These are phyloP conservation scores for Cryphonectria parasitica DNA, from an alignment of 2,329 filamentous ascomycete species.

Conservation along the genomic window DNA sequence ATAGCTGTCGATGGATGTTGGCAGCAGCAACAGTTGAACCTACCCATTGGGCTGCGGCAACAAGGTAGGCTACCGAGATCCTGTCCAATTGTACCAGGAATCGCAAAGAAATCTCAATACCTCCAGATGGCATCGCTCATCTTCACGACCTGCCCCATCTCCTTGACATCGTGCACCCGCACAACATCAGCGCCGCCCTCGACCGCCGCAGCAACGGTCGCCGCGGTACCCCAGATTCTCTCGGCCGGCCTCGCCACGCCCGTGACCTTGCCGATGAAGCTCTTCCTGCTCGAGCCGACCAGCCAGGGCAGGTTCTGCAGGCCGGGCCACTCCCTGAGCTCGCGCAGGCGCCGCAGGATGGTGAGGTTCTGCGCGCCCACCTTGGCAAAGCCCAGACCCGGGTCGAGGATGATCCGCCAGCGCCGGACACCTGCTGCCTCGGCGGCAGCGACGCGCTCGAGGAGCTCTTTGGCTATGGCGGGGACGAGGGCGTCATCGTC, in stretches of 20 bases:
- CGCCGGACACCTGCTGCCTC: slow-evolving; percentile 80
- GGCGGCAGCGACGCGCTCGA: slow-evolving; percentile 71
- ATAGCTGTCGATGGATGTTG: not conserved
- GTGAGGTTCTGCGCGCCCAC: slow-evolving; percentile 78
- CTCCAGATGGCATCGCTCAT: slow-evolving; percentile 96
- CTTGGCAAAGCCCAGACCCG: slow-evolving; percentile 94
- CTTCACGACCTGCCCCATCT: slow-evolving; percentile 82
- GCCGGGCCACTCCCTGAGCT: slow-evolving; percentile 66
- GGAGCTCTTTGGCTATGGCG: slow-evolving; percentile 70
- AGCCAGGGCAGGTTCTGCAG: slow-evolving; percentile 81
- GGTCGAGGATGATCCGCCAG: slow-evolving; percentile 95
- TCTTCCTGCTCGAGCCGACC: slow-evolving; percentile 85
- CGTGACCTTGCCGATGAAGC: slow-evolving; percentile 83
- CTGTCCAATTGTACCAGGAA: too few relatives aligned
- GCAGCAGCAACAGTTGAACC: too few relatives aligned
- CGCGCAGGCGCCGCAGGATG: slow-evolving; percentile 69
- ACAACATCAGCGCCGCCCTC: slow-evolving; percentile 89
- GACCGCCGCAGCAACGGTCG: slow-evolving; percentile 82
- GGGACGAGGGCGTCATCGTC: slow-evolving; percentile 59
- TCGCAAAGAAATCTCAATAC: slow-evolving; percentile 36
- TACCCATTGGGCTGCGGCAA: too few relatives aligned
- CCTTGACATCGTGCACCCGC: slow-evolving; percentile 84
- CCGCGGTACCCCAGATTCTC: slow-evolving; percentile 83
- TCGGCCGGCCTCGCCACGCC: slow-evolving; percentile 72
- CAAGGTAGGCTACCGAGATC: too few relatives aligned